Evolutionary conservation across 2,329 filamentous ascomycete genomes (phyloP), one percentile per base, ranked within the genome.

Genomic region (Xylariaceae sp.): DNA sequence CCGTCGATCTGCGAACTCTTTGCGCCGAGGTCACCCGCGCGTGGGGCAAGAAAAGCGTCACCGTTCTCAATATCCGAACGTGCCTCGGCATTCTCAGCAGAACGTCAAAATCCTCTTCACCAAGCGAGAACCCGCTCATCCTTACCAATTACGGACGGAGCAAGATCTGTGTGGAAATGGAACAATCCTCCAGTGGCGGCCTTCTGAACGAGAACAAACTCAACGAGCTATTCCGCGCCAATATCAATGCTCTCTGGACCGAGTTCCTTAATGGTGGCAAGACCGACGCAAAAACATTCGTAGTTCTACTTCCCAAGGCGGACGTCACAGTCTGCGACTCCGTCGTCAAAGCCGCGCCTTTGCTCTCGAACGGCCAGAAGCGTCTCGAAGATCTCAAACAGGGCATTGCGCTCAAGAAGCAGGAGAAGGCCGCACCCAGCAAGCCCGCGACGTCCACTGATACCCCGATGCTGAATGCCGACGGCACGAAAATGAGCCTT

Each of bases 11-110:
- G 50, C 77, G 80, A 42, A 75, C 79, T 35, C 77, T 92, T 42
- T 79, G 82, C 39, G 84, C 84, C 8, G 80, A 85, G 58, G 78
- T 90, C 47, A 83, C 87, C 10, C 81, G 84, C 64, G 77, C 86
- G 44, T 92, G 88, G 88, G 87, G 88, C 60, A 90, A 88, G 74
- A 81, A 88, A 37, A 79, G 80, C 58, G 87, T 91, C 13, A 82
- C 79, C 0, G 74, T 82, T 0, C 82, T 85, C 47, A 88, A 92
- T 67, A 76, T 92, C 52, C 84, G 84, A 62, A 79, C 83, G 62
- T 82, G 87, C 63, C 73, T 92, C 18, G 88, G 86, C 53, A 74
- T 91, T n/a, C 79, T 87, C 67, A 75, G 77, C 51, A 72, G 74
- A 67, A 42, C 37, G 3, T 42, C 37, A 39, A 1, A 7, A 11